Evolutionary conservation across 495 filamentous ascomycete species (phyloP), one percentile per base, ranked within the genome.

Genomic region (Aspergillus diversus): DNA sequence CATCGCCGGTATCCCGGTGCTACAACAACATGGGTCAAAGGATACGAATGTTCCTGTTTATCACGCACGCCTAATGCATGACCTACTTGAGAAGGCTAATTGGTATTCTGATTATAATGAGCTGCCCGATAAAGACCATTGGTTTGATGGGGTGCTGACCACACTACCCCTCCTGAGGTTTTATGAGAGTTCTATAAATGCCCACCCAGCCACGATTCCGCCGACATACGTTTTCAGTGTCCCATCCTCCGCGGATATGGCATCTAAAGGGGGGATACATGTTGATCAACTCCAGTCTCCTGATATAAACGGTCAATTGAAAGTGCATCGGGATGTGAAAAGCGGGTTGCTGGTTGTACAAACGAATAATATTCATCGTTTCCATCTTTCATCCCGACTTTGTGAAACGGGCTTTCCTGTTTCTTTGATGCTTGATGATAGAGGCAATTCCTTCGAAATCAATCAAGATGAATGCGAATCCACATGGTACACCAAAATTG

Each of bases 1-100:
- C 59, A 66, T 79, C 34, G 70, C 73, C 16, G 84, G 80, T 37
- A 85, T 86, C 31, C 85, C 83, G 11, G 74, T 87, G 13, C 52
- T 83, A 33, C 81, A 83, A 61, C 86, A 87, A 61, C 86, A 88
- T 68, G 84, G 85, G 34, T 74, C 73, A 31, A 61, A 68, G 12
- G 86, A 87, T 66, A 81, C 84, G 63, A 88, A 87, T 72, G 86
- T 88, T 12, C 86, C 86, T 3, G 69, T 73, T 15, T 86, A 81
- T 65, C 81, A 88, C 73, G 86, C 84, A 3, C 75, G 86, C 15
- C 68, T 83, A 16, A 80, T 88, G 69, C 69, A 74, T 37, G 75
- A 79, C 58, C 71, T 84, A 31, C 60, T 84, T 4, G 72, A 70
- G 27, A 72, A 83, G 63, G 70, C 67, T 48, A 70, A 70, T 11